These are phyloP conservation scores for Pythium pyrilobum DNA, from an alignment of 352 stramenopile genomes.

Conservation along the genomic window DNA sequence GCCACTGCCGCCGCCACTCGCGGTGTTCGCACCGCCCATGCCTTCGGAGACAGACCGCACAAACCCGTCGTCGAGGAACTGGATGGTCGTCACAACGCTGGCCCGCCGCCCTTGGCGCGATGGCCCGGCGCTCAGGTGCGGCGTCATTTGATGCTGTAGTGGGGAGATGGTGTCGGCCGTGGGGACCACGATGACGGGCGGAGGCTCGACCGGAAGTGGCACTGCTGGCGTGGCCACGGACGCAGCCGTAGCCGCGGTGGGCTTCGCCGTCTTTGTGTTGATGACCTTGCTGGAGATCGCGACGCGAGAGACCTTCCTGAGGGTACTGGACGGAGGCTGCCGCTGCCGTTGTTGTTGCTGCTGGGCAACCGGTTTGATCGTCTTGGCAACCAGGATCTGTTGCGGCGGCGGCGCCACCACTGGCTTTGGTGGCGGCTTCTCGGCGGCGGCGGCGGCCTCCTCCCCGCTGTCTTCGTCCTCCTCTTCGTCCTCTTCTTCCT, in stretches of 20 bases:
- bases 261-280: background rate
- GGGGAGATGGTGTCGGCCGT: background rate
- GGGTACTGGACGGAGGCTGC: background rate
- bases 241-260: too few species aligned
- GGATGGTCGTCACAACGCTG: conserved; percentile 19
- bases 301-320: conserved; percentile 4
- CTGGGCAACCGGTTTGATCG: background rate
- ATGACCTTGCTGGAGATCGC: conserved; percentile 1
- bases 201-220: background rate
- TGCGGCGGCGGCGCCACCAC: background rate
- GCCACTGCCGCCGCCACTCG: background rate
- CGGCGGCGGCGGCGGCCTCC: background rate
- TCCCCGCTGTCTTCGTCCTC: conserved; percentile 3
- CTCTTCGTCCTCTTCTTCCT: conserved; percentile 22
- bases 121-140: background rate
- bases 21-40: background rate
- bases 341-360: conserved; percentile 1
- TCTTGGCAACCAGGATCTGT: conserved; percentile 7
- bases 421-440: background rate
- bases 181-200: too few species aligned
- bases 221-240: background rate
- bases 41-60: conserved; percentile 4
- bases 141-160: background rate
- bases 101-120: conserved; percentile 5
- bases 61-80: conserved; percentile 12